Conservation (phyloP, 208 protist genomes). For the Strigomonas culicis region DNA sequence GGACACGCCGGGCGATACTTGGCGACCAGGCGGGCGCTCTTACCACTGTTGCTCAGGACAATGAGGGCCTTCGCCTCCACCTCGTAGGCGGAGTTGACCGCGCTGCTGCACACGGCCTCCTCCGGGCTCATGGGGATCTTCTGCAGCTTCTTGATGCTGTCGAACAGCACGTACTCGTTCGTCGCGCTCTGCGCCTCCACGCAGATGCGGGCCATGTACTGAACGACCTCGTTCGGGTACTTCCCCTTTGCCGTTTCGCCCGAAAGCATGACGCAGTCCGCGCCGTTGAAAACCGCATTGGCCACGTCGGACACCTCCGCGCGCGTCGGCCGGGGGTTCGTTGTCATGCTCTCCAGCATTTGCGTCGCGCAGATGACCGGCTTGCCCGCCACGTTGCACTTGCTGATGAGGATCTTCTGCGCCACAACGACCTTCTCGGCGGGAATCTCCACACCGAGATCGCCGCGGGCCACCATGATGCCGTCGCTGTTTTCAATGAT, state of each 20-base stretch:
- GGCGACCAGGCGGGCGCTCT: slow-evolving; percentile 92
- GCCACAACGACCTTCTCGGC: slow-evolving; percentile 96
- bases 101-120: slow-evolving; percentile 92
- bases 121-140: slow-evolving; percentile 75
- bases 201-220: slow-evolving; percentile 95
- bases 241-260: slow-evolving; percentile 98
- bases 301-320: slow-evolving; percentile 98
- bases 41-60: slow-evolving; percentile 90
- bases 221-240: slow-evolving; percentile 95
- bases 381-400: slow-evolving; percentile 97
- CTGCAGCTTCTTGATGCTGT: slow-evolving; percentile 82
- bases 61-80: slow-evolving; percentile 88
- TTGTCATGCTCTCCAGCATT: slow-evolving; percentile 98
- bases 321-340: slow-evolving; percentile 98
- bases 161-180: slow-evolving; percentile 76
- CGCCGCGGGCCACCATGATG: slow-evolving; percentile 99
- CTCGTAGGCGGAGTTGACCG: slow-evolving; percentile 94
- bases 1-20: slow-evolving; percentile 96
- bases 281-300: slow-evolving; percentile 98
- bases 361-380: slow-evolving; percentile 99
- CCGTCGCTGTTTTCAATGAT: slow-evolving; percentile 97
- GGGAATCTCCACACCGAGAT: slow-evolving; percentile 98
- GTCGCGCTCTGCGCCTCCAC: slow-evolving; percentile 81
- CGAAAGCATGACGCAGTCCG: slow-evolving; percentile 99
- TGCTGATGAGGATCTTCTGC: slow-evolving; percentile 99